These are phyloP conservation scores for Ceratorhiza oryzae-sativae DNA, from an alignment of 1,284 basidiomycete genomes.

Conservation along the genomic window DNA sequence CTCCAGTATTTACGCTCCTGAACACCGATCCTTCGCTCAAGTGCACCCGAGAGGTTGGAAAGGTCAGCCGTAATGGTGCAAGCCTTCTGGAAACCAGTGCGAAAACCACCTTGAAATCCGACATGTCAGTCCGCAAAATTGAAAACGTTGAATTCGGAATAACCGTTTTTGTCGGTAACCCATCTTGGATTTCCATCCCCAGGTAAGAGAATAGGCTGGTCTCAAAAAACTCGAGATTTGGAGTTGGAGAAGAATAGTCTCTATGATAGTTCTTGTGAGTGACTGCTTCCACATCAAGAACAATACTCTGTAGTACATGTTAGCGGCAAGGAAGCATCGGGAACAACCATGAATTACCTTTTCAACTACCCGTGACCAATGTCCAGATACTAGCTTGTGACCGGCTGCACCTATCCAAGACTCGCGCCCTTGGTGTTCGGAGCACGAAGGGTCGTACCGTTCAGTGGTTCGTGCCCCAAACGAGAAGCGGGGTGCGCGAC, in stretches of 20 bases:
- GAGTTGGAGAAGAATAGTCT: not conserved
- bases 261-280: not conserved
- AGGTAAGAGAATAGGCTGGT: not conserved
- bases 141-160: no score
- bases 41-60: slow-evolving; percentile 15
- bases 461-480: slow-evolving; percentile 12
- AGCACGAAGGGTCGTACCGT: not conserved
- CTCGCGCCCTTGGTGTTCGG: slow-evolving; percentile 1
- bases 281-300: slow-evolving; percentile 22
- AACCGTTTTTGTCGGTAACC: slow-evolving; percentile 2
- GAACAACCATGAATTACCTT: not conserved
- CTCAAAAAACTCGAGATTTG: not conserved
- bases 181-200: slow-evolving; percentile 19
- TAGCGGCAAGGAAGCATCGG: not conserved
- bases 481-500: slow-evolving; percentile 29
- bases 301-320: not conserved
- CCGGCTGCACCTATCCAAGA: not conserved
- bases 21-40: slow-evolving; percentile 11
- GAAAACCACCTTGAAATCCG: not conserved
- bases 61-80: slow-evolving; percentile 35
- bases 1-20: slow-evolving; percentile 24
- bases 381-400: not conserved
- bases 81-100: slow-evolving; percentile 10
- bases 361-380: slow-evolving; percentile 10
- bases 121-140: no score